phyloP scores from a whole-genome alignment of 768 basidiomycete genomes.

The Suillus subluteus region DNA sequence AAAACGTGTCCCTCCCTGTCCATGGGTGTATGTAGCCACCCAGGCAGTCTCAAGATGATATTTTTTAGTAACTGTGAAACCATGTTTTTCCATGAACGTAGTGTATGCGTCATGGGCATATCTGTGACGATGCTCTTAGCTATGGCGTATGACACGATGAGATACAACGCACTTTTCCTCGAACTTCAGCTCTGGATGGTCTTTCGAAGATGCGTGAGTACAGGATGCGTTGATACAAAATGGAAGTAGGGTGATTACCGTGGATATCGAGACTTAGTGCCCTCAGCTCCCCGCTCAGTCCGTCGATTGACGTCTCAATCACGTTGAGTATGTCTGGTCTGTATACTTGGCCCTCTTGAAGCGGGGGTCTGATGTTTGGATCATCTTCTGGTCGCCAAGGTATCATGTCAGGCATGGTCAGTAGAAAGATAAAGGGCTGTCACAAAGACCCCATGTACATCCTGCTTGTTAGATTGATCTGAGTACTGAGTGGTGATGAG shows the following conservation, averaged over 20 bases:
- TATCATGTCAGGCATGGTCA: slow-evolving; percentile 14
- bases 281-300: slow-evolving; percentile 57
- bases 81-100: slow-evolving; percentile 61
- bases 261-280: slow-evolving; percentile 74
- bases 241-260: slow-evolving; percentile 38
- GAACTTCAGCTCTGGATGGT: slow-evolving; percentile 69
- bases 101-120: slow-evolving; percentile 72
- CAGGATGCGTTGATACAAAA: slow-evolving; percentile 1
- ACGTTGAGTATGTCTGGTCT: slow-evolving; percentile 61
- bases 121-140: slow-evolving; percentile 34
- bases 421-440: neutral
- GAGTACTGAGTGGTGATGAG: too few relatives aligned
- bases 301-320: slow-evolving; percentile 57
- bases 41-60: slow-evolving; percentile 69
- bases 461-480: neutral
- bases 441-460: neutral
- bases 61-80: slow-evolving; percentile 61
- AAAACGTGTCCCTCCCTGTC: slow-evolving; percentile 65
- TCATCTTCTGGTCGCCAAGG: slow-evolving; percentile 48
- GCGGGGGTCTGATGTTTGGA: slow-evolving; percentile 26
- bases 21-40: slow-evolving; percentile 62
- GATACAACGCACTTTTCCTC: slow-evolving; percentile 58
- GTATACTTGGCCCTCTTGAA: slow-evolving; percentile 42
- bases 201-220: slow-evolving; percentile 38
- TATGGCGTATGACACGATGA: neutral